Conservation (phyloP, 495 filamentous ascomycete species). For the Aspergillus panamensis region DNA sequence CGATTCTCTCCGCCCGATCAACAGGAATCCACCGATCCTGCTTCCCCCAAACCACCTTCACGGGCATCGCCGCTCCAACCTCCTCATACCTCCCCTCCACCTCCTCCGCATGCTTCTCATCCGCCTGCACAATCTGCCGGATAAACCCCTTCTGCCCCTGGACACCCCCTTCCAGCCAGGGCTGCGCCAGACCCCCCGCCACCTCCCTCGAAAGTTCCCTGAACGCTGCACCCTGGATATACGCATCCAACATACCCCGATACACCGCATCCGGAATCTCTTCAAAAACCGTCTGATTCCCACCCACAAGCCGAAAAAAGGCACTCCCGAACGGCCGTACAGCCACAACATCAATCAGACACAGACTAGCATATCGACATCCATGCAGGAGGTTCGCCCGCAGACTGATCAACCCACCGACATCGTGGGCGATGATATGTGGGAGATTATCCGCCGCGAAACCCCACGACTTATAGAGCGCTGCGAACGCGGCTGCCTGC, state of each 20-base stretch:
- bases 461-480: constrained; percentile 28
- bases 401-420: constrained; percentile 30
- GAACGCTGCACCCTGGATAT: constrained; percentile 30
- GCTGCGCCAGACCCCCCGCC: constrained; percentile 25
- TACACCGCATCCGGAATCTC: constrained; percentile 26
- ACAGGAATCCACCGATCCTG: constrained; percentile 35
- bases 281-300: constrained; percentile 28
- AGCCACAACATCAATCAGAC: constrained; percentile 35
- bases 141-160: constrained; percentile 27
- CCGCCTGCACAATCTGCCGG: constrained; percentile 30
- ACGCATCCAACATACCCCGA: constrained; percentile 29
- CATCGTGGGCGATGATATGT: constrained; percentile 36
- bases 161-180: constrained; percentile 24
- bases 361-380: constrained; percentile 29
- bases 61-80: constrained; percentile 26
- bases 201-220: constrained; percentile 18
- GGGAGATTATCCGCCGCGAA: constrained; percentile 17
- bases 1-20: constrained; percentile 24
- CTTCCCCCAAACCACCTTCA: constrained; percentile 34
- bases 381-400: constrained; percentile 27
- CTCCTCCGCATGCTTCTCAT: constrained; percentile 24
- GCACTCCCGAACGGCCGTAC: constrained; percentile 31
- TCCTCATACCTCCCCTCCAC: constrained; percentile 27
- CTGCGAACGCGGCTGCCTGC: constrained; percentile 31
- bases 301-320: constrained; percentile 31